Conservation (phyloP, 176 grass and related monocot species). For the Pharus latifolius region DNA sequence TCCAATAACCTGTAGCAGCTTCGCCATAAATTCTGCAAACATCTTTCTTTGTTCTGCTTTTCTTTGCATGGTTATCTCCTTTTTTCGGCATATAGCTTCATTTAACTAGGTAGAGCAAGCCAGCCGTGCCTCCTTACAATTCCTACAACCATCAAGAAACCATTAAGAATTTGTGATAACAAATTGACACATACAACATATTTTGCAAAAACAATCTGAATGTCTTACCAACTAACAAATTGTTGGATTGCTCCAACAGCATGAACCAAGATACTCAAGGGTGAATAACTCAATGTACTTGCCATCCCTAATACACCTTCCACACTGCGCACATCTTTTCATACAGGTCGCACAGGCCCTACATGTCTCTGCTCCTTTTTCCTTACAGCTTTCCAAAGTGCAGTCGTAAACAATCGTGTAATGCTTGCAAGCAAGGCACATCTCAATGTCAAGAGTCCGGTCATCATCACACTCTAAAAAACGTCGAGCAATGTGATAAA, state of each 20-base stretch:
- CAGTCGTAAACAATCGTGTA: constrained; percentile 37
- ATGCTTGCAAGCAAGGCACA: constrained; percentile 27
- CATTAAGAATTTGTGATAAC: no score
- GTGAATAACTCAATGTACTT: constrained; percentile 29
- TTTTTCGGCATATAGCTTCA: no score
- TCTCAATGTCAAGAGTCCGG: constrained; percentile 24
- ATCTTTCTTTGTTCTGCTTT: no score
- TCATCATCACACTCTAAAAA: constrained; percentile 19
- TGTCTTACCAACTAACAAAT: no score
- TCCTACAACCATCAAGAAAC: no score
- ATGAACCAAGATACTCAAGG: constrained; percentile 27
- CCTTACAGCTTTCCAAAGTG: constrained; percentile 27
- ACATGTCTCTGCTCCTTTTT: background rate
- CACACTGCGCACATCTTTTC: constrained; percentile 26
- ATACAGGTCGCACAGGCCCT: constrained; percentile 41
- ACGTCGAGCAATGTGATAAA: constrained; percentile 11
- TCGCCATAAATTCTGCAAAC: no score
- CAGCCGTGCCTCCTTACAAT: no score
- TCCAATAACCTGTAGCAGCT: no score
- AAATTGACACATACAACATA: no score
- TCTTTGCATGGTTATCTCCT: no score
- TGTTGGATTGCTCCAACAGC: constrained; percentile 3
- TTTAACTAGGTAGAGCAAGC: no score
- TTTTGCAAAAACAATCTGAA: no score
- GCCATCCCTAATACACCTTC: constrained; percentile 36